Evolutionary conservation across 202 grass and related monocot genomes (phyloP).

Genomic region (Digitaria exilis): DNA sequence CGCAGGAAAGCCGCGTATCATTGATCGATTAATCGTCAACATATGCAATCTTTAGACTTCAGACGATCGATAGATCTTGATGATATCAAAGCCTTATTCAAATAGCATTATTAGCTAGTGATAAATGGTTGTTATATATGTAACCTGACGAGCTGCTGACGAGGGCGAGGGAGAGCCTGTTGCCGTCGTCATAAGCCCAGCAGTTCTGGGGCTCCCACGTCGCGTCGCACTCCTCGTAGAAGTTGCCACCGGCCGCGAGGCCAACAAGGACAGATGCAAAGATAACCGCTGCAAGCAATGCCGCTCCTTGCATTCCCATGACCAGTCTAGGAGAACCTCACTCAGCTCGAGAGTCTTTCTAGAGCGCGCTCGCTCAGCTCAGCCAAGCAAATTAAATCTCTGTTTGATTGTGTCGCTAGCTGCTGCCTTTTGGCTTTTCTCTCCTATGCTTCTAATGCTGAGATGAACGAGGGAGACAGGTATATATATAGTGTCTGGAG

Average conservation of each 20-base stretch:
- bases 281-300: not conserved
- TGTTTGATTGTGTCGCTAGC: not conserved
- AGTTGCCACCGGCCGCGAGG: constrained; percentile 40
- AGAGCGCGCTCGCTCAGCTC: no score
- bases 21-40: no score
- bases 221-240: constrained; percentile 50
- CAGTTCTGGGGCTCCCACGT: constrained; percentile 66
- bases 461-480: not conserved
- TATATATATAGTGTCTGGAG: constrained; percentile 41
- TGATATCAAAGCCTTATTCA: not conserved
- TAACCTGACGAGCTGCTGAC: constrained; percentile 43
- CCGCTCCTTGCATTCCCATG: not conserved
- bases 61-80: not conserved
- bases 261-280: not conserved
- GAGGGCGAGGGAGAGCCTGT: constrained; percentile 61
- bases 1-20: no score
- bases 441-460: not conserved
- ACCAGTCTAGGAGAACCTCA: not conserved
- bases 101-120: not conserved
- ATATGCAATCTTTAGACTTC: no score
- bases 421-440: not conserved
- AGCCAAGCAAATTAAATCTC: not conserved
- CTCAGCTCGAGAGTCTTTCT: not conserved
- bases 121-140: not conserved
- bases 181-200: constrained; percentile 54